Base-by-base conservation (phyloP, 2,329 filamentous ascomycete genomes). In the Arachnopeziza araneosa region DNA sequence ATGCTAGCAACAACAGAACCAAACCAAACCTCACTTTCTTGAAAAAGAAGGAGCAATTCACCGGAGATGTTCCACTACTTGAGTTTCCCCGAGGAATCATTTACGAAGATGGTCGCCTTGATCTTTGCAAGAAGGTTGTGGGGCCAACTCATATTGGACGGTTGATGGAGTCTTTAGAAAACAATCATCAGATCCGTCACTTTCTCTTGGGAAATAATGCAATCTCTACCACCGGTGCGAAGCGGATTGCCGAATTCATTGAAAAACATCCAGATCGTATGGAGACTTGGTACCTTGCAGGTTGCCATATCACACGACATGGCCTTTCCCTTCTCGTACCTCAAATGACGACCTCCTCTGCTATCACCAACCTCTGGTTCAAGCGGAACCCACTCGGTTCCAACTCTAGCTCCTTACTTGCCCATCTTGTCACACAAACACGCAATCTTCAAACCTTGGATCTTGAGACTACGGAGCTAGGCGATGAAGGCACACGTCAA, bases 61-160 rank as follows among this genome's bases (percentile, higher is more conserved):
- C 32, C 17, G 50, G 24, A 54, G 50, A 50, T 49, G 57, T 51
- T 30, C 60, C 57, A 21, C 24, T 62, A 21, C 48, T 63, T 4
- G 56, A 63, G 36, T 60, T 63, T 50, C 51, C 23, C 32, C 24
- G 69, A 24, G 63, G 63, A 24, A 63, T 65, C 26, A 56, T 82
- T 6, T 83, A 82, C 61, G 75, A 79, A 56, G 80, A 83, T 63
- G 76, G 77, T 9, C 76, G 80, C 14, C 77, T 83, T 71, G 80
- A 83, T 65, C 75, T 83, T 1, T 83, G 80, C 73, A 82, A 82
- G 71, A 80, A 80, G 75, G 80, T 80, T 2, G 75, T 83, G 49
- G 81, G 80, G 1, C 80, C 80, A 10, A 75, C 76, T 21, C 77
- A 81, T 55, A 81, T 83, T 62, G 74, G 73, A 26, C 71, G 73